Evolutionary conservation across 352 stramenopile species (phyloP).

Genomic region (Globisporangium echinulatum): DNA sequence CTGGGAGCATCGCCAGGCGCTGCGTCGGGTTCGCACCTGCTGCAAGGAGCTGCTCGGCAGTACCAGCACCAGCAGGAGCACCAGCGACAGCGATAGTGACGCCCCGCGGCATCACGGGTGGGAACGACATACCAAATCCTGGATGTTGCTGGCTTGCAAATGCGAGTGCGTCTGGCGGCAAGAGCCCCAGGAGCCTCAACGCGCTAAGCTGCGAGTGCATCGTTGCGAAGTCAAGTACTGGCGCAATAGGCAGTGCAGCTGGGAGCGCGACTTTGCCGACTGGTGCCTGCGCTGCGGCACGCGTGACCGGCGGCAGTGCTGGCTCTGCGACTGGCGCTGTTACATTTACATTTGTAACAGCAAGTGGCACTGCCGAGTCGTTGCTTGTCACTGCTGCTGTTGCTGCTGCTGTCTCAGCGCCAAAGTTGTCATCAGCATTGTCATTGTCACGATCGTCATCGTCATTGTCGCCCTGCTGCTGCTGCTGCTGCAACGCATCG

Average conservation of each 20-base stretch:
- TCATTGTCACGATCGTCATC: background rate
- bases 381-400: no score
- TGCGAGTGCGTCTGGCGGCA: constrained; percentile 1
- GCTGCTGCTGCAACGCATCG: background rate
- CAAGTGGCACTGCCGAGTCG: no score
- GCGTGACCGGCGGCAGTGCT: background rate
- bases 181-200: constrained; percentile 4
- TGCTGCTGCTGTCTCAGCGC: no score
- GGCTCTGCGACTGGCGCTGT: no score
- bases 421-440: no score
- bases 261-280: constrained; percentile 5
- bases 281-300: background rate
- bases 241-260: background rate
- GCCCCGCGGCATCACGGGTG: constrained; percentile 15
- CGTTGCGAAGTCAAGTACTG: constrained; percentile 1
- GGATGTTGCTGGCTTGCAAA: constrained; percentile 17
- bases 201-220: constrained; percentile 5
- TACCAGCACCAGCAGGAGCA: no score
- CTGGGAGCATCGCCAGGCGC: background rate
- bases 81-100: no score
- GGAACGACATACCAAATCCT: constrained; percentile 33
- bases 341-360: no score
- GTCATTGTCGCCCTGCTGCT: background rate
- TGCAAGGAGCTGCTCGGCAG: no score
- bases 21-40: no score